Evolutionary conservation across 108 stramenopile genomes (phyloP).

Genomic region (Mediolabrus comicus): DNA sequence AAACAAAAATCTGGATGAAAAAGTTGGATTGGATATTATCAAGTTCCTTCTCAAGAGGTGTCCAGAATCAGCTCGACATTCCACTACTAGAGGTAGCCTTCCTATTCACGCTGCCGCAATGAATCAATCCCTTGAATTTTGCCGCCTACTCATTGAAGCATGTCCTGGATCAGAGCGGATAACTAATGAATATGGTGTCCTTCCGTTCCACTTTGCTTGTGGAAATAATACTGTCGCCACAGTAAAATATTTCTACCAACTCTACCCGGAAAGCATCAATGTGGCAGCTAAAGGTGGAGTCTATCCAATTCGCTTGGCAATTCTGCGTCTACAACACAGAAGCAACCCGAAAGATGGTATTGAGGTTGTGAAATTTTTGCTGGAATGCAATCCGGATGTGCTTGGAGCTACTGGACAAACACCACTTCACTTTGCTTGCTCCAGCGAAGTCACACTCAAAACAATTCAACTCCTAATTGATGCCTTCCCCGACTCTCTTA

Average conservation of each 20-base stretch:
- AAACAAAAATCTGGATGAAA: background rate
- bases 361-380: too few species aligned
- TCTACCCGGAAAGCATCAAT: background rate
- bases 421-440: background rate
- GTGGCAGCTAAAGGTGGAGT: background rate
- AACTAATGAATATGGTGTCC: background rate
- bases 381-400: background rate
- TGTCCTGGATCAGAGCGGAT: conserved; percentile 7
- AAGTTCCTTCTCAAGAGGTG: background rate
- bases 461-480: background rate
- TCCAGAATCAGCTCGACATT: background rate
- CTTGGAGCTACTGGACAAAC: background rate
- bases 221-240: background rate
- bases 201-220: conserved; percentile 3
- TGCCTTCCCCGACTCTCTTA: background rate
- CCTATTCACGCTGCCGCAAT: conserved; percentile 3
- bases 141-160: background rate
- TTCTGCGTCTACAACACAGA: too few species aligned
- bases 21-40: background rate
- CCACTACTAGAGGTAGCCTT: background rate
- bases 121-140: background rate
- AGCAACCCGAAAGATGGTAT: too few species aligned
- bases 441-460: background rate
- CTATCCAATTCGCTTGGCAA: background rate
- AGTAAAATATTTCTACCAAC: conserved; percentile 1